Evolutionary conservation across 148 eudicot species (phyloP), one percentile per base, ranked within the genome.

Genomic region (Rhododendron molle): DNA sequence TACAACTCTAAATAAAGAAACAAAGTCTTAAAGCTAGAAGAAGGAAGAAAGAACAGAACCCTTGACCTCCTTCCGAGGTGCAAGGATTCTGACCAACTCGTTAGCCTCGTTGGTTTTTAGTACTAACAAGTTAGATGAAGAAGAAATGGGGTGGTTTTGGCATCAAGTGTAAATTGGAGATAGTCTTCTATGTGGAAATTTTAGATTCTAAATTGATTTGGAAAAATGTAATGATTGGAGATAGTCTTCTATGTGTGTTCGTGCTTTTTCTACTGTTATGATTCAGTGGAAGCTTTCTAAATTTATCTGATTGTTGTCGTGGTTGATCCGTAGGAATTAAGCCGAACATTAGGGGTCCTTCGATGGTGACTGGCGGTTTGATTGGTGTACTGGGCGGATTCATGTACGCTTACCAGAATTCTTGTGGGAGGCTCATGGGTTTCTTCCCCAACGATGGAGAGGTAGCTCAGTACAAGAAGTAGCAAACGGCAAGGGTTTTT

Each of bases 401-500:
- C 89, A 96, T 96, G 98, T 95, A 95, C 80, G 99, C 99, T 30
- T 95, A 95, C 84, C 98, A 96, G 93, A 96, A 96, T 83, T 96
- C 98, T 9, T 93, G 93, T 80, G 98, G 99, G 20, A 90, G 99
- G 88, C 93, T 96, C n/a, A 96, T 96, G 99, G 99, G 99, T 3
- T 96, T 96, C 86, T 96, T 96, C 90, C 97, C 99, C 67, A 95
- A 96, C 72, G 99, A 96, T 5, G 96, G 91, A 83, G 99, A 96
- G 90, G 99, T 94, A 74, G 94, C 95, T 85, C 89, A 83, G 78
- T 91, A 86, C 93, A 94, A 92, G 93, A 92, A 94, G 87, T 76
- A 84, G 85, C 83, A 65, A 76, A 67, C 43, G 21, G 26, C 78
- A 81, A 43, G 34, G 34, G 34, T 46, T 46, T 46, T 13, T 38